Base-by-base conservation (phyloP, 768 basidiomycete species). In the Amanita polypyramis region DNA sequence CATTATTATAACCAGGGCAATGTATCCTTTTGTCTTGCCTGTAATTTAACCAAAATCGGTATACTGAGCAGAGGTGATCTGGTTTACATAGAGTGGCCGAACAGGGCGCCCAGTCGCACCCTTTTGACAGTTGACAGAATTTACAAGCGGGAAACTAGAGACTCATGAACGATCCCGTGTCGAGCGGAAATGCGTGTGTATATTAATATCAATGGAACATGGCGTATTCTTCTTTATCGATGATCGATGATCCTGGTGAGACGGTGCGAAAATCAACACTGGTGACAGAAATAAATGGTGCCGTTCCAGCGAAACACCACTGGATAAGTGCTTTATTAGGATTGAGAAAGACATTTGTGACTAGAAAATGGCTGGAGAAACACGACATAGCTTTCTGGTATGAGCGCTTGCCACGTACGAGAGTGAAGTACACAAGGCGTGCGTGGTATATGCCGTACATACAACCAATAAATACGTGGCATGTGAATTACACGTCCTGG, bases 1-100 rank as follows among this genome's bases (percentile, higher is more conserved):
- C 17, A 21, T 54, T 51, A 19, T 21, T 11, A 3, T 39, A 21
- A 12, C 38, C 25, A 7, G n/a, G 33, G 51, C 56, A 20, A 56
- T 49, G 45, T 59, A 59, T 49, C 56, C 38, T 46, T 54, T 55
- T 32, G 54, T 56, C 38, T 56, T 56, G 30, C 57, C 52, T 55
- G 36, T 44, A 25, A 19, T 34, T 35, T 44, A 42, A 11, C 23
- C 5, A 40, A 20, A 40, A 12, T 40, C 21, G 21, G 39, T 14
- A 21, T 20, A 40, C 20, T 21, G 6, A 23, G 21, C 21, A 12
- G 39, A 40, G 21, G 20, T 21, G 21, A 39, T 12, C 20, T 11
- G 8, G 20, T 20, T 5, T 39, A 21, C 37, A 20, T 7, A 9
- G 20, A 6, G 35, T 17, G n/a, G 35, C n/a, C 25, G 25, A 7